Conservation (phyloP, 1,284 basidiomycete genomes). For the Heterobasidion irregulare region DNA sequence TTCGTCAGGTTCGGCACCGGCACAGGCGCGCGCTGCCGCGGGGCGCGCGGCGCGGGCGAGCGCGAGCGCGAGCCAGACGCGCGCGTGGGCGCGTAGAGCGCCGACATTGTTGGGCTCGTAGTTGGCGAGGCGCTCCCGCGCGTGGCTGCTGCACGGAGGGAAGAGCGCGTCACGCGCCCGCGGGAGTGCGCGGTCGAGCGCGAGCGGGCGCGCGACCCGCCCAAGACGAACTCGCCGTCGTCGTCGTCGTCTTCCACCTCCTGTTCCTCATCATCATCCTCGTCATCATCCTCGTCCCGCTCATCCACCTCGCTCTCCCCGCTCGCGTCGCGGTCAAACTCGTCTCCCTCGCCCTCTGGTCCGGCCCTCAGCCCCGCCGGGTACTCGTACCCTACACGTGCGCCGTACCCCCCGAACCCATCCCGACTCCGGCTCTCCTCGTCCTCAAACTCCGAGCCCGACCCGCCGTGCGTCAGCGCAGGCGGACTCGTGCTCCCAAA, state of each 20-base stretch:
- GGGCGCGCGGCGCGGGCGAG: slow-evolving; percentile 13
- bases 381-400: too few species aligned
- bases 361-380: too few species aligned
- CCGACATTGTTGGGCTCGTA: slow-evolving; percentile 14
- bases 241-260: background rate
- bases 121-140: slow-evolving; percentile 17
- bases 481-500: slow-evolving; percentile 16
- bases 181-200: slow-evolving; percentile 8
- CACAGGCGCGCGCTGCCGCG: slow-evolving; percentile 39
- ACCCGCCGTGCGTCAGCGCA: slow-evolving; percentile 7
- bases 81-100: background rate
- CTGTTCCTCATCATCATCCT: background rate
- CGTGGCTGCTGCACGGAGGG: slow-evolving; percentile 1
- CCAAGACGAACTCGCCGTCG: slow-evolving; percentile 25
- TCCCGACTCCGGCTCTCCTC: slow-evolving; percentile 3
- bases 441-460: too few species aligned
- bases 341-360: slow-evolving; percentile 11
- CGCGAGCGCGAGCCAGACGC: slow-evolving; percentile 18
- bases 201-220: too few species aligned
- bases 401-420: too few species aligned
- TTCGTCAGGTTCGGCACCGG: slow-evolving; percentile 68
- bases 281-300: slow-evolving; percentile 5
- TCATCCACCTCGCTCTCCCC: slow-evolving; percentile 16
- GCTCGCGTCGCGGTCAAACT: slow-evolving; percentile 10
- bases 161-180: background rate